Conservation (phyloP, 495 filamentous ascomycete genomes). For the Penicillium samsonianum region DNA sequence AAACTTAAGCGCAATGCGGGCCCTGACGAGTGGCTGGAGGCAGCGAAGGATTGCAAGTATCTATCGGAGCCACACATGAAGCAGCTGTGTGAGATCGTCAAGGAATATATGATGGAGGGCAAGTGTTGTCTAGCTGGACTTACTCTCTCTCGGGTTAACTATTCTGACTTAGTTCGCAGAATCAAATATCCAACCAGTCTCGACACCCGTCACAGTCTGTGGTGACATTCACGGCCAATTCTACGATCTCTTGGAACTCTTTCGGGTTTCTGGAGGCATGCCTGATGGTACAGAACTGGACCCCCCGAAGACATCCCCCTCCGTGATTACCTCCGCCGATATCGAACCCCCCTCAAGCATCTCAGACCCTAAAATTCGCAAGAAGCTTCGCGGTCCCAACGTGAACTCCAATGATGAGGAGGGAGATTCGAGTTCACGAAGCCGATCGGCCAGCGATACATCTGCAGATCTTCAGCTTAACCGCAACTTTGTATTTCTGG, state of each 20-base stretch:
- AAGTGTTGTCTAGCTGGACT: slow-evolving; percentile 17
- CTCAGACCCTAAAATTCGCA: slow-evolving; percentile 77
- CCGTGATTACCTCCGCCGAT: slow-evolving; percentile 77
- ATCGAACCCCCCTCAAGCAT: slow-evolving; percentile 86
- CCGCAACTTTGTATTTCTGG: slow-evolving; percentile 92
- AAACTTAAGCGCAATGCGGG: slow-evolving; percentile 78
- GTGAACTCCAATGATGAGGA: slow-evolving; percentile 43
- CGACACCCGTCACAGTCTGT: slow-evolving; percentile 95
- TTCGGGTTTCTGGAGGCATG: slow-evolving; percentile 94
- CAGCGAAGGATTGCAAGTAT: slow-evolving; percentile 95
- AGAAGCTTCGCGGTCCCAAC: slow-evolving; percentile 66
- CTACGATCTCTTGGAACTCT: slow-evolving; percentile 96
- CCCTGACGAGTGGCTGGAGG: slow-evolving; percentile 94
- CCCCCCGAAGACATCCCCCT: slow-evolving; percentile 60
- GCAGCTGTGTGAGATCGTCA: slow-evolving; percentile 96
- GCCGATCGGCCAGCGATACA: slow-evolving; percentile 42
- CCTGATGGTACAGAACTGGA: slow-evolving; percentile 73
- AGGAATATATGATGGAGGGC: slow-evolving; percentile 98
- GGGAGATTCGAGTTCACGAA: slow-evolving; percentile 40
- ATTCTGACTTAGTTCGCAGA: slow-evolving; percentile 52
- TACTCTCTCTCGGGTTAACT: neutral
- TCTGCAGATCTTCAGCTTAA: slow-evolving; percentile 49
- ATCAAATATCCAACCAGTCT: slow-evolving; percentile 96
- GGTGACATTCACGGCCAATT: slow-evolving; percentile 99
- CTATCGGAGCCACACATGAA: slow-evolving; percentile 96